Base-by-base conservation (phyloP, 2,329 filamentous ascomycete species). In the Colletotrichum chlorophyti region DNA sequence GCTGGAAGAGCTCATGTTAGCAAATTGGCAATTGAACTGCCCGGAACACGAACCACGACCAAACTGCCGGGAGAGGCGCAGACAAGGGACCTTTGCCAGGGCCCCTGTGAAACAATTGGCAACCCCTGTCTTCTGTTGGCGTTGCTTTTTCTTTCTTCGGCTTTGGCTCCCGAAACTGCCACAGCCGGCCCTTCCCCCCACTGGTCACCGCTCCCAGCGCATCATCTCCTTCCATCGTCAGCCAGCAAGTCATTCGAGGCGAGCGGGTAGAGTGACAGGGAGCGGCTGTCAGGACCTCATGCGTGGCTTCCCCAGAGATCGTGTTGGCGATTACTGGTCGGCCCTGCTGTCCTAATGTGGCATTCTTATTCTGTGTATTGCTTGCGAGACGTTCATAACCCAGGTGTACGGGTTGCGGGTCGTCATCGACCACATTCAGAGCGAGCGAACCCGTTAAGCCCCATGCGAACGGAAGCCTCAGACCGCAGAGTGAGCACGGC, bases 131-230 rank as follows among this genome's bases (percentile, higher is more conserved):
- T 23, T n/a, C 43, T 42, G 59, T 47, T 48, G 21, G 24, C n/a
- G 41, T 24, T 42, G 21, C 32, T 40, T 61, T 47, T 51, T 27
- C 46, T 41, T 47, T 24, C n/a, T 34, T 53, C 27, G 48, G 49
- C 35, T 32, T 12, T 29, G 49, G n/a, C 53, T 31, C 55, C 37
- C 43, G 55, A 55, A 59, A 55, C 37, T 43, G 43, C 51, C 37
- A 49, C 51, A 49, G 38, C 24, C 42, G 29, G 24, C 34, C 15
- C n/a, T n/a, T 47, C 24, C n/a, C 14, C 23, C 38, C 55, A 42
- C 31, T 27, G 32, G 37, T 59, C 55, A 59, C 50, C 55, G 43
- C 15, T 43, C 43, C 46, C 26, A 23, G n/a, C n/a, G n/a, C n/a
- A n/a, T n/a, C n/a, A n/a, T n/a, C n/a, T n/a, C n/a, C n/a, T n/a